Percentiles rank a stretch among this genome's conserved stretches.
Evolutionary conservation across 305 asterid species (phyloP).

Genomic region (Solanum hybrid): DNA sequence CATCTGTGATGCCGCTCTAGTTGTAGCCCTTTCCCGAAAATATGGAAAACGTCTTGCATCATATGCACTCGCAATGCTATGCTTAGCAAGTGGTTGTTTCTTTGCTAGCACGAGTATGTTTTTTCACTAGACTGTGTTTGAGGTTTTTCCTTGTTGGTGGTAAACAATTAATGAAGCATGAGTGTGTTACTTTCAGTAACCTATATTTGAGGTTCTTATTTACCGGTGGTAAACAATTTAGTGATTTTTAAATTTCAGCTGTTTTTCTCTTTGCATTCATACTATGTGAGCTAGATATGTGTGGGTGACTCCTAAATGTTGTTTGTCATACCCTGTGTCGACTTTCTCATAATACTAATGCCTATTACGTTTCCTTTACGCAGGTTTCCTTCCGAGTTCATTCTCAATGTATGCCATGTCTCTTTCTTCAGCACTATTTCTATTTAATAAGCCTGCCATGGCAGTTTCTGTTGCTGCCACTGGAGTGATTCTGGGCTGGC

Average conservation of each 20-base stretch:
- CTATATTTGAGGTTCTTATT: not conserved
- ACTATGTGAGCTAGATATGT: not conserved
- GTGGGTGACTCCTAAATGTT: not conserved
- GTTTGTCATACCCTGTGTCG: not conserved
- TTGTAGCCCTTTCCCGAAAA: constrained; percentile 85
- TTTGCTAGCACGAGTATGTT: constrained; percentile 94
- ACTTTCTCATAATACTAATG: not conserved
- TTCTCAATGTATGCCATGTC: constrained; percentile 97
- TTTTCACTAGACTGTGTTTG: not conserved
- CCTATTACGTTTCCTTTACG: constrained; percentile 10
- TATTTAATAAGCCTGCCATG: constrained; percentile 76
- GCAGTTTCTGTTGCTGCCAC: constrained; percentile 79
- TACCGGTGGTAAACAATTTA: not conserved
- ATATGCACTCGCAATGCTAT: constrained; percentile 92
- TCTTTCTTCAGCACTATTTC: constrained; percentile 82
- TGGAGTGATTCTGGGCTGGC: constrained; percentile 98
- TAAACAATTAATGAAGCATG: constrained; percentile 34
- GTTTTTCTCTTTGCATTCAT: not conserved
- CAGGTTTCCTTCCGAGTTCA: constrained; percentile 98
- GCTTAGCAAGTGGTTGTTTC: constrained; percentile 96
- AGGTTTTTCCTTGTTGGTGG: not conserved
- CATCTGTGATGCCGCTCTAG: constrained; percentile 71
- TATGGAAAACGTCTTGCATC: constrained; percentile 92
- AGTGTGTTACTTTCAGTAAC: constrained; percentile 35
- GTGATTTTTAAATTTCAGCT: not conserved